A percentile compares a stretch with the other conserved stretches of the same genome.
These are phyloP conservation scores for Diaporthe sp. DNA, from an alignment of 2,329 filamentous ascomycete species.

Conservation along the genomic window DNA sequence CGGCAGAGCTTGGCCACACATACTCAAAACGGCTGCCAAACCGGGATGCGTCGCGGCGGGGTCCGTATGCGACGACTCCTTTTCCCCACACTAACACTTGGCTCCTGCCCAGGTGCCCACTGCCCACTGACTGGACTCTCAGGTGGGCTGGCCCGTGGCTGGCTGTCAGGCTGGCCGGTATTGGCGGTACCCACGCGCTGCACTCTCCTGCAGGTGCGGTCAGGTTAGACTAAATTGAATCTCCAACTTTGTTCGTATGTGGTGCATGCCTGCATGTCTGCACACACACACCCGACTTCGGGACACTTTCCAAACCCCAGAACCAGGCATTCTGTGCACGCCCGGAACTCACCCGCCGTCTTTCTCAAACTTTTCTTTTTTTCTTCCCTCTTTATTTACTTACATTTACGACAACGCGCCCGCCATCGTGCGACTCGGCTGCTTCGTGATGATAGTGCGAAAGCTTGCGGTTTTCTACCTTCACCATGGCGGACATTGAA, in stretches of 20 bases:
- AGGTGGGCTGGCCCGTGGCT: not conserved
- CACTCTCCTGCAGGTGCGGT: conserved; percentile 16
- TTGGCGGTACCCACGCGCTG: conserved; percentile 14
- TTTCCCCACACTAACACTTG: conserved; percentile 24
- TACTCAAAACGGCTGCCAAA: conserved; percentile 26
- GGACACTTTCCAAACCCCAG: not conserved
- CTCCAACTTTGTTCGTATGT: conserved; percentile 20
- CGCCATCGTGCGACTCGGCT: not conserved
- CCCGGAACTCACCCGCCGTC: not conserved
- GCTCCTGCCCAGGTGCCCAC: not conserved
- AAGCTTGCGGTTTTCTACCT: conserved; percentile 24
- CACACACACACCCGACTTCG: conserved; percentile 1
- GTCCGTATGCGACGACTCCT: conserved; percentile 23
- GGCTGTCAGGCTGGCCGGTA: not conserved
- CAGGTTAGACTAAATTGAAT: conserved; percentile 6
- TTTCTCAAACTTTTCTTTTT: not conserved
- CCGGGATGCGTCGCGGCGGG: conserved; percentile 20
- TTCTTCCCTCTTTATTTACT: too few relatives aligned
- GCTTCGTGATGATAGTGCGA: conserved; percentile 34
- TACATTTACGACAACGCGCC: not conserved
- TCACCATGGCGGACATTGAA: conserved; percentile 71
- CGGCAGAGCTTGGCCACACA: conserved; percentile 21
- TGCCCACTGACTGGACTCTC: not conserved
- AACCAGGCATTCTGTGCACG: not conserved
- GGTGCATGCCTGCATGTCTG: not conserved